A percentile compares a stretch with the other conserved stretches of the same genome.
Evolutionary conservation across 192 early-diverging fungal genomes (phyloP).

Genomic region (Linnemannia elongata): DNA sequence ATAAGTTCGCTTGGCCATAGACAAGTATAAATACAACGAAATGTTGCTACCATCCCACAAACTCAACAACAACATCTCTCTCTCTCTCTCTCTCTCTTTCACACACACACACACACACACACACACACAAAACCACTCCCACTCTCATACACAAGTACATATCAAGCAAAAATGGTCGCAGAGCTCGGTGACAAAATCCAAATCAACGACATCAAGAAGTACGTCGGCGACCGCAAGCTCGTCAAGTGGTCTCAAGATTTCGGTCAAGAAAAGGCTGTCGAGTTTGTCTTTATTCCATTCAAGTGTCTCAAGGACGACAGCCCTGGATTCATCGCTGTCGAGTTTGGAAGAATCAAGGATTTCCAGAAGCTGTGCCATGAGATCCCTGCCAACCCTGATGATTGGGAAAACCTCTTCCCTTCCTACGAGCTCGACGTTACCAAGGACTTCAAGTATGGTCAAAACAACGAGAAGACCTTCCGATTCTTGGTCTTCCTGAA

Average conservation of each 20-base stretch:
- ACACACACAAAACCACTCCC: slow-evolving; percentile 16
- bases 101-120: too few relatives aligned
- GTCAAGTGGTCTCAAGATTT: slow-evolving; percentile 25
- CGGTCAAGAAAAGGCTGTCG: slow-evolving; percentile 22
- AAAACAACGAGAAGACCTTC: slow-evolving; percentile 27
- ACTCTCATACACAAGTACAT: background rate
- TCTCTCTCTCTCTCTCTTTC: background rate
- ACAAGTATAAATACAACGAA: slow-evolving; percentile 18
- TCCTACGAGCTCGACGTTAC: slow-evolving; percentile 16
- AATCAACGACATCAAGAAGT: slow-evolving; percentile 23
- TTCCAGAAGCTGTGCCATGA: slow-evolving; percentile 20
- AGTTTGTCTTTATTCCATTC: slow-evolving; percentile 26
- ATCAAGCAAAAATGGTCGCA: slow-evolving; percentile 26
- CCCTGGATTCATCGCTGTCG: slow-evolving; percentile 23
- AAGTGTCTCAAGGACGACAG: slow-evolving; percentile 3
- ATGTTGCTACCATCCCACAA: slow-evolving; percentile 7
- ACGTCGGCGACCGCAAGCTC: slow-evolving; percentile 10
- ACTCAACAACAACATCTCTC: background rate
- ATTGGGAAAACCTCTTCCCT: background rate
- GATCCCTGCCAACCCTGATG: slow-evolving; percentile 13
- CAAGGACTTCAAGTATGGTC: slow-evolving; percentile 32
- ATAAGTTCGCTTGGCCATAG: background rate
- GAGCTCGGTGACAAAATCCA: slow-evolving; percentile 10
- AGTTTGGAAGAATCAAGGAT: slow-evolving; percentile 16
- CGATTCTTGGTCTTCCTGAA: slow-evolving; percentile 36